Base-by-base conservation (phyloP, 2,329 filamentous ascomycete genomes). In the Sarocladiaceae sp. region DNA sequence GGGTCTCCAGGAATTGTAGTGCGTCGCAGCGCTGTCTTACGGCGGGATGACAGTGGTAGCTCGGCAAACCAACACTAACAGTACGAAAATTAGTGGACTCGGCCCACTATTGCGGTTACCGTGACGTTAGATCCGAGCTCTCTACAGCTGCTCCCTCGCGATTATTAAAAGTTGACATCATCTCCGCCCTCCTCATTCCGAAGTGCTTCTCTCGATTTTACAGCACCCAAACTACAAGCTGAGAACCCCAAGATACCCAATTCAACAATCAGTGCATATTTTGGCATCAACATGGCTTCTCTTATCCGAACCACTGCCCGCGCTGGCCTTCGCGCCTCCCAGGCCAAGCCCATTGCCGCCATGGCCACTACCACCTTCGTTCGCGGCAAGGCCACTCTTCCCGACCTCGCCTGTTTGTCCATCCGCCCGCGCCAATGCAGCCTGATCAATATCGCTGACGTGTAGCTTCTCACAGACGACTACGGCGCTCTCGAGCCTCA, bases 401-500 rank as follows among this genome's bases (percentile, higher is more conserved):
- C 93, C 51, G 90, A 96, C 60, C 82, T 97, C n/a, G 55, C 68
- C 20, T 78, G 74, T 77, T 58, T 57, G 71, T 26, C 32, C 26
- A 24, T n/a, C 15, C 19, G 18, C 26, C 15, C 10, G 16, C 5
- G 20, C 19, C 13, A 13, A 20, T 23, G 9, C 19, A 40, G 6
- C 27, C 12, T 7, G 23, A 29, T 45, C 21, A 32, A 23, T n/a
- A n/a, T 41, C 6, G 20, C 37, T 41, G 9, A 44, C 39, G 31
- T 21, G 2, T 23, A 29, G n/a, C 27, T 13, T 20, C 13, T 3
- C 18, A 3, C 53, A 95, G 91, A 97, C 64, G 93, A 96, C 76
- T 98, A 96, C 67, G 88, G 85, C 62, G 93, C 90, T 43, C 88
- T 98, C 58, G 93, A 98, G 72, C 80, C 80, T 42, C 61, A 74